These are phyloP conservation scores for Chlorella variabilis DNA, from an alignment of 163 green algal species.

Conservation along the genomic window DNA sequence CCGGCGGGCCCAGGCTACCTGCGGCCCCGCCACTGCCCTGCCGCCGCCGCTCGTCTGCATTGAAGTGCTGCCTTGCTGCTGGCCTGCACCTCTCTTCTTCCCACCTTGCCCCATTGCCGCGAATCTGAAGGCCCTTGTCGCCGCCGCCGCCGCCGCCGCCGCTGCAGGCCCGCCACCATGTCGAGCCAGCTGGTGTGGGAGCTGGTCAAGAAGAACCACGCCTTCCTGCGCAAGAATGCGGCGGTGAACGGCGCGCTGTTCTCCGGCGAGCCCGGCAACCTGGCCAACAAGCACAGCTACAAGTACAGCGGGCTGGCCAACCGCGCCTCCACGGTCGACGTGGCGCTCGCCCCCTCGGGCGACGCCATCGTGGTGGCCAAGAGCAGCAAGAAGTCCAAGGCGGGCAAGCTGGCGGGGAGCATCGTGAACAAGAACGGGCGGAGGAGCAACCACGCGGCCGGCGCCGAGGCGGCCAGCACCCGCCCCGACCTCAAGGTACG, in stretches of 20 bases:
- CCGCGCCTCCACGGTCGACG: conserved; percentile 47
- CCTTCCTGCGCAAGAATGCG: conserved; percentile 54
- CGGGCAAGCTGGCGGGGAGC: conserved; percentile 13
- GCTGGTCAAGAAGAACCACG: conserved; percentile 62
- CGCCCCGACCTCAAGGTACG: conserved; percentile 62
- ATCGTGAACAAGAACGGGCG: conserved; percentile 55
- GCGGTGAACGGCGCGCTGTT: conserved; percentile 45
- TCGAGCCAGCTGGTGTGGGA: conserved; percentile 60
- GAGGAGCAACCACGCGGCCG: conserved; percentile 20
- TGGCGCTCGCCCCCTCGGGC: conserved; percentile 30
- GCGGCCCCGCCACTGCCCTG: too few species aligned
- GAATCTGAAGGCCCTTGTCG: too few species aligned
- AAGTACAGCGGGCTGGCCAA: conserved; percentile 67
- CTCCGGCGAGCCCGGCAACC: conserved; percentile 60
- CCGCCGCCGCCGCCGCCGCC: neutral
- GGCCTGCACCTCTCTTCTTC: too few species aligned
- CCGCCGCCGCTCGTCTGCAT: too few species aligned
- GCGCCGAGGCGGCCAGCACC: conserved; percentile 39
- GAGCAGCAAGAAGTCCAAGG: conserved; percentile 44
- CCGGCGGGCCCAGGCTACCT: too few species aligned
- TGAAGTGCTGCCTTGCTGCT: too few species aligned
- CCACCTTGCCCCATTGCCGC: too few species aligned
- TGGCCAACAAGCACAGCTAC: conserved; percentile 54
- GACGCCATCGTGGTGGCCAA: conserved; percentile 33
- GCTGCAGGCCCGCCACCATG: conserved; percentile 26